Percentiles rank a stretch among this genome's conserved stretches.
These are phyloP conservation scores for Chrysanthemum lavandulifolium DNA, from an alignment of 129 eudicot species.

Conservation along the genomic window DNA sequence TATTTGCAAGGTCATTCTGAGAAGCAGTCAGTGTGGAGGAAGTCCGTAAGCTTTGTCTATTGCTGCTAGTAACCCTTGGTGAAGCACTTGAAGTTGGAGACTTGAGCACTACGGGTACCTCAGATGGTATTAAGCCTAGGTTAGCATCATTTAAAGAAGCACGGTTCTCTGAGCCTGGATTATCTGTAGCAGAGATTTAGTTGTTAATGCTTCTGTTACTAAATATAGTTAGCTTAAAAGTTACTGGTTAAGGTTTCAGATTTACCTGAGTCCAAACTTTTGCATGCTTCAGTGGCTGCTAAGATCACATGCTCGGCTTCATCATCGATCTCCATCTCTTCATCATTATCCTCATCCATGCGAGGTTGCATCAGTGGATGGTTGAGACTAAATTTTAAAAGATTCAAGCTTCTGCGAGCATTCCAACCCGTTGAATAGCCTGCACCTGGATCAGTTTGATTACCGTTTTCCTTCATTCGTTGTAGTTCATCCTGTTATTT, in stretches of 20 bases:
- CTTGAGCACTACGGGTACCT: constrained; percentile 44
- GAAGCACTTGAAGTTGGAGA: constrained; percentile 77
- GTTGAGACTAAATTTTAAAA: constrained; percentile 82
- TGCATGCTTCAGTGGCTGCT: constrained; percentile 35
- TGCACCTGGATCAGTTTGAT: constrained; percentile 47
- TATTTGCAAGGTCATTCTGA: constrained; percentile 35
- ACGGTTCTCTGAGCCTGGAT: constrained; percentile 19
- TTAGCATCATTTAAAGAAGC: constrained; percentile 20
- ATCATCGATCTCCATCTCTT: constrained; percentile 91
- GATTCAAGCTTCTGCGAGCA: constrained; percentile 90
- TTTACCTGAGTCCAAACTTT: constrained; percentile 25
- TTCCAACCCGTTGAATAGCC: constrained; percentile 79
- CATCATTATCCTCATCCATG: constrained; percentile 76
- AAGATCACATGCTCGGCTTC: constrained; percentile 44
- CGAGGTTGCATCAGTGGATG: constrained; percentile 67
- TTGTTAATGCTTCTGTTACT: constrained; percentile 36
- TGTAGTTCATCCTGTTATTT: constrained; percentile 67
- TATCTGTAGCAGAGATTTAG: not conserved
- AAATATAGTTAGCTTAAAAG: constrained; percentile 8
- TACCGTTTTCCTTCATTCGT: constrained; percentile 72
- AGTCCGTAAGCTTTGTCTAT: constrained; percentile 66
- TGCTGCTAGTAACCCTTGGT: constrained; percentile 47
- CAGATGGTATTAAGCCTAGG: constrained; percentile 43
- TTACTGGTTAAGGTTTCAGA: constrained; percentile 18
- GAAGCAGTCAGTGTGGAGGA: constrained; percentile 55